These are phyloP conservation scores for Solanum tarijense DNA, from an alignment of 257 asterid genomes.

Conservation along the genomic window DNA sequence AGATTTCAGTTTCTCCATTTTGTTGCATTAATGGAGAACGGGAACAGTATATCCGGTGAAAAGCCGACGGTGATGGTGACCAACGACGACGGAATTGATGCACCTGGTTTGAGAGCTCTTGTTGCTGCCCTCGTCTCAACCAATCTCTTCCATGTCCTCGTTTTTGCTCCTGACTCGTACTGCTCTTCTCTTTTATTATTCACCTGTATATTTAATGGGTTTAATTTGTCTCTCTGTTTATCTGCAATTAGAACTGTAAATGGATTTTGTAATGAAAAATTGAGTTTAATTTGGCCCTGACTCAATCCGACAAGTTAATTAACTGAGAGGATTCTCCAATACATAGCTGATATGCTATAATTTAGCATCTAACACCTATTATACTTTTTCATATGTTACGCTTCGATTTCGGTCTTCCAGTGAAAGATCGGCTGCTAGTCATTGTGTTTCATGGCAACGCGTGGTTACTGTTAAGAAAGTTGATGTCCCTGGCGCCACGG, in stretches of 20 bases:
- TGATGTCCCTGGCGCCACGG: constrained; percentile 61
- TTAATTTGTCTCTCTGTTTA: background rate
- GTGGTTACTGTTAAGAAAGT: constrained; percentile 57
- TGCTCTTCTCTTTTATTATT: background rate
- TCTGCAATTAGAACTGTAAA: background rate
- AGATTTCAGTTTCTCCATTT: background rate
- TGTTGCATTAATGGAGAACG: background rate
- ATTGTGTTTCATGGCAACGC: constrained; percentile 54
- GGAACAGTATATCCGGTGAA: background rate
- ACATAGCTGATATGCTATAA: too few relatives aligned
- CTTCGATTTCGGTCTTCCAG: constrained; percentile 15
- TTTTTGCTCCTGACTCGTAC: constrained; percentile 87
- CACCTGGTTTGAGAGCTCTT: constrained; percentile 72
- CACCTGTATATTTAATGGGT: background rate
- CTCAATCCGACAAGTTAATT: too few relatives aligned
- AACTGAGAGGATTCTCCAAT: too few relatives aligned
- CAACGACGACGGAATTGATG: constrained; percentile 86
- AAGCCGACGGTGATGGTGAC: constrained; percentile 76
- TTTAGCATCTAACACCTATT: too few relatives aligned
- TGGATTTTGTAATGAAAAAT: too few relatives aligned
- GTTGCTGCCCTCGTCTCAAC: constrained; percentile 58
- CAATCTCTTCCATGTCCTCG: constrained; percentile 58
- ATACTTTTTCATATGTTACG: too few relatives aligned
- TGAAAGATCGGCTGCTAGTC: constrained; percentile 91
- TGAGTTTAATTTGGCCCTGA: too few relatives aligned